Base-by-base conservation (phyloP, 805 yeast genomes). In the Candida hungchunana region DNA sequence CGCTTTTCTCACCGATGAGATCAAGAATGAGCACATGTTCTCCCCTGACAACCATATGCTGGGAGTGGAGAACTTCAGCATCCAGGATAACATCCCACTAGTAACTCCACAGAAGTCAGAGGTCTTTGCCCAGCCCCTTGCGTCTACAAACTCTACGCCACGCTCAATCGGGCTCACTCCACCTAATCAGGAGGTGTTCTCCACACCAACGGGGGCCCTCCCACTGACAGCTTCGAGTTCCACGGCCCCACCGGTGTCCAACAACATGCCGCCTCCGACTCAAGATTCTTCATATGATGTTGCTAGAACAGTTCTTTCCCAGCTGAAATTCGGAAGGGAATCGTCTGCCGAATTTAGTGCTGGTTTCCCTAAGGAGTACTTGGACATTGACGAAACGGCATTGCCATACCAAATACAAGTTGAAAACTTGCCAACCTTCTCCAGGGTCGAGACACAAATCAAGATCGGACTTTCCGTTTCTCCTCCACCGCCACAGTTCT, bases 401-500 rank as follows among this genome's bases (percentile, higher is more conserved):
- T 39, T 65, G 30, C 69, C 71, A 4, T 78, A 73, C 55, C 63
- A 67, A 36, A 46, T 83, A 35, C 56, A 62, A 18, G 64, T 90
- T 1, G 58, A 67, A 7, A 82, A 79, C 34, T 66, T 90, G 29
- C 97, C 97, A 2, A 63, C 74, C 5, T 79, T 77, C 47, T 86
- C 96, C 10, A 75, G 98, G 46, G 98, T 90, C 6, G 98, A 90
- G 61, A 90, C 97, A 12, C 98, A 93, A 62, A 86, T 93, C 55
- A 89, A 87, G 58, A 64, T 94, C 28, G 70, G 71, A 29, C 61
- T 90, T 15, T 57, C 71, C 7, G 64, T 90, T 29, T 70, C 78
- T 20, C 95, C 96, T 1, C 76, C 90, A 1, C 95, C 95, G 1
- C 70, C 75, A 5, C 82, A 86, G 49, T 67, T 71, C 33, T 62